A percentile compares a stretch with the other conserved stretches of the same genome.
Evolutionary conservation across 2,329 filamentous ascomycete species (phyloP).

Genomic region (Fusarium piperis): DNA sequence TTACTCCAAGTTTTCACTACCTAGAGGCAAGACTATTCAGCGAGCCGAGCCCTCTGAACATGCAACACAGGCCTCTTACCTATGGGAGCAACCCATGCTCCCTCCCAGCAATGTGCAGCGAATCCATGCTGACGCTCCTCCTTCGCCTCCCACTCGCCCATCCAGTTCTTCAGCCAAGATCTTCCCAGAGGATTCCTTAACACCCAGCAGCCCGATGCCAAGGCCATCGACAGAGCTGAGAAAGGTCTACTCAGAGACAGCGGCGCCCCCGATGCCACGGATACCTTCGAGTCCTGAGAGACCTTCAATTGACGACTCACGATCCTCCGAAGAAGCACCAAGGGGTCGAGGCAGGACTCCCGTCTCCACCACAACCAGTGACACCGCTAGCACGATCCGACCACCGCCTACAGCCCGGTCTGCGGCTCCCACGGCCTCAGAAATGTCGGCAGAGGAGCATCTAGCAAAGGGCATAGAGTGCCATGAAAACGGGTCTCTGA

Average conservation of each 20-base stretch:
- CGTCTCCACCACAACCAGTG: constrained; percentile 60
- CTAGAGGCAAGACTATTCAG: constrained; percentile 82
- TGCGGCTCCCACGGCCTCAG: constrained; percentile 66
- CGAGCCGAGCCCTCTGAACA: constrained; percentile 70
- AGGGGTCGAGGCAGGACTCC: constrained; percentile 60
- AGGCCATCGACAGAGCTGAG: constrained; percentile 61
- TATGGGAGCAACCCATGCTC: constrained; percentile 68
- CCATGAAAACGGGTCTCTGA: constrained; percentile 86
- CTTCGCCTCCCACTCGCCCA: constrained; percentile 69
- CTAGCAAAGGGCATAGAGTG: constrained; percentile 89
- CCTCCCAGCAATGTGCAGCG: constrained; percentile 56
- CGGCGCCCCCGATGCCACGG: constrained; percentile 49
- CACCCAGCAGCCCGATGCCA: constrained; percentile 45
- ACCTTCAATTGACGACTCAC: constrained; percentile 55
- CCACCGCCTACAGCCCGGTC: constrained; percentile 53
- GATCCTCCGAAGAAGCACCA: constrained; percentile 59
- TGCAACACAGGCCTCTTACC: constrained; percentile 62
- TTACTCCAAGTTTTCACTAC: constrained; percentile 85
- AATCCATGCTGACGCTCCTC: constrained; percentile 60
- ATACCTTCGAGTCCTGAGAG: constrained; percentile 57
- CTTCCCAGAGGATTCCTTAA: constrained; percentile 50
- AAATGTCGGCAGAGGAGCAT: constrained; percentile 87
- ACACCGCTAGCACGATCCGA: constrained; percentile 64
- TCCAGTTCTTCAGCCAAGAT: constrained; percentile 62
- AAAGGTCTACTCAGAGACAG: constrained; percentile 60